Conservation (phyloP, 345 rosid species). For the Limnanthes douglasii region DNA sequence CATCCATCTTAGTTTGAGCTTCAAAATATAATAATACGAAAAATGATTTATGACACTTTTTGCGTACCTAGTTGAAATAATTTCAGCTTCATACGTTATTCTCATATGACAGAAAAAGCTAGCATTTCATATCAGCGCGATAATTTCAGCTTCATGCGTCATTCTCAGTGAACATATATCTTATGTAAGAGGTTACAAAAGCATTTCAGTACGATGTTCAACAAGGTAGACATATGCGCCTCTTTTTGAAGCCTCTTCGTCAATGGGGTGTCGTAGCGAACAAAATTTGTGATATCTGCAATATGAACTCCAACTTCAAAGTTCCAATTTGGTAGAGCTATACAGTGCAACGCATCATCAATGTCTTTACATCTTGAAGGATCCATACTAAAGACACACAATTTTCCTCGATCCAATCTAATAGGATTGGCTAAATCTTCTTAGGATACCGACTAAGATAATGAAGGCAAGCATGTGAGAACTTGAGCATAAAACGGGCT, state of each 20-base stretch:
- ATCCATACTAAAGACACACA: conserved; percentile 77
- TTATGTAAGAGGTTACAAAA: conserved; percentile 95
- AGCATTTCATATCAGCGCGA: conserved; percentile 91
- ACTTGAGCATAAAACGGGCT: conserved; percentile 94
- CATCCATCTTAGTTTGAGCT: conserved; percentile 99
- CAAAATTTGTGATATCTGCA: conserved; percentile 98
- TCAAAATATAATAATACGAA: conserved; percentile 92
- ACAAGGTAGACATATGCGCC: conserved; percentile 99
- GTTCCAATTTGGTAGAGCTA: conserved; percentile 66
- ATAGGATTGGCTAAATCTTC: conserved; percentile 58
- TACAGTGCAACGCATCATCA: conserved; percentile 95
- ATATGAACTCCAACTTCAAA: conserved; percentile 99
- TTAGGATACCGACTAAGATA: conserved; percentile 86
- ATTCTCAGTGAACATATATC: conserved; percentile 97
- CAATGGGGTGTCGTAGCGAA: conserved; percentile 81
- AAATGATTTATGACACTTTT: conserved; percentile 88
- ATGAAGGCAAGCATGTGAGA: conserved; percentile 89
- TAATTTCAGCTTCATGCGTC: too few species aligned
- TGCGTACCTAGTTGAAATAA: conserved; percentile 68
- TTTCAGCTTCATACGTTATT: conserved; percentile 85
- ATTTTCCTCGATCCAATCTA: conserved; percentile 66
- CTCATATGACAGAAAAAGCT: conserved; percentile 98
- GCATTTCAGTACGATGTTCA: conserved; percentile 99
- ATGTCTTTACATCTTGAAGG: conserved; percentile 99
- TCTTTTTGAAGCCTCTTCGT: conserved; percentile 90